Evolutionary conservation across 768 basidiomycete species (phyloP).

Genomic region (Clitopilus hobsonii): DNA sequence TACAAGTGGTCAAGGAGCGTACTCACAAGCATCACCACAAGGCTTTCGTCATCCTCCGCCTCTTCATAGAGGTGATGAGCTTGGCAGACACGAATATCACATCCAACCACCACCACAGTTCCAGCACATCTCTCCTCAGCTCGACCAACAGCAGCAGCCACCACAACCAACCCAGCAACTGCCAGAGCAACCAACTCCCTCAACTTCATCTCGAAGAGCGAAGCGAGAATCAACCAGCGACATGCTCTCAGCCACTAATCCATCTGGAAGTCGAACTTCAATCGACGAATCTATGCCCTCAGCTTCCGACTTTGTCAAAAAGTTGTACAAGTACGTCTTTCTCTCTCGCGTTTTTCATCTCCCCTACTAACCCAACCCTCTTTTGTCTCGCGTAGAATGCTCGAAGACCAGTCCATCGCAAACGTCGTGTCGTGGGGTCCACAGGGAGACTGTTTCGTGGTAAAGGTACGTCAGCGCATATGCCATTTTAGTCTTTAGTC

Average conservation of each 20-base stretch:
- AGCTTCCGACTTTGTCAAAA: slow-evolving; percentile 94
- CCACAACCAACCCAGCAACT: not conserved
- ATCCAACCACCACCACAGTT: not conserved
- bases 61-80: not conserved
- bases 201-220: not conserved
- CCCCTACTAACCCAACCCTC: not conserved
- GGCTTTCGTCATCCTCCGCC: no score
- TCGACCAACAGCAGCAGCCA: not conserved
- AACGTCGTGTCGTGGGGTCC: slow-evolving; percentile 82
- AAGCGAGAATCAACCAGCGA: not conserved
- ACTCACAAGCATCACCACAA: no score
- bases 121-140: not conserved
- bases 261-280: slow-evolving; percentile 4
- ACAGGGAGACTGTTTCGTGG: slow-evolving; percentile 83
- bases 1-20: not conserved
- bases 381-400: slow-evolving; percentile 57
- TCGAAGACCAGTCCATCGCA: slow-evolving; percentile 71
- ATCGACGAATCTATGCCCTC: slow-evolving; percentile 76
- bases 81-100: not conserved
- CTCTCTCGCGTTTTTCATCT: not conserved
- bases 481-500: not conserved
- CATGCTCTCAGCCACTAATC: not conserved
- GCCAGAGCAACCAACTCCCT: not conserved
- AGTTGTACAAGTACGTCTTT: slow-evolving; percentile 73
- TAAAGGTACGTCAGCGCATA: slow-evolving; percentile 47